These are phyloP conservation scores for Amborella trichopoda DNA, from an alignment of 164 flowering plant genomes.

Conservation along the genomic window DNA sequence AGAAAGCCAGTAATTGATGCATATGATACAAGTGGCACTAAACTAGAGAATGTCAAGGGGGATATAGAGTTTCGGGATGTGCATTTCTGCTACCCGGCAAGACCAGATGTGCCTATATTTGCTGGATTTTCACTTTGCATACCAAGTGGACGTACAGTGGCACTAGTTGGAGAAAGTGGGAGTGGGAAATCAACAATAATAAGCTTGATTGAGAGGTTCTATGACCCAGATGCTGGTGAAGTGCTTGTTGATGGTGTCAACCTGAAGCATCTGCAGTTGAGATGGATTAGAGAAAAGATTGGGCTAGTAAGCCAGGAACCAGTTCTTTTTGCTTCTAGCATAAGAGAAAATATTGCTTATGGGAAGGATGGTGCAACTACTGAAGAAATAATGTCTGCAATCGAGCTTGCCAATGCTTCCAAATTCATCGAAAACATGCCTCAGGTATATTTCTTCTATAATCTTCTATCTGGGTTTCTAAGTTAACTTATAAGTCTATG, in stretches of 20 bases:
- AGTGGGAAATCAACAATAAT: constrained; percentile 85
- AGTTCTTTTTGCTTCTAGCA: constrained; percentile 40
- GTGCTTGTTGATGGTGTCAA: constrained; percentile 60
- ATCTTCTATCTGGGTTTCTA: neutral
- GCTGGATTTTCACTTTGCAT: constrained; percentile 40
- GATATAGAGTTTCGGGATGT: constrained; percentile 69
- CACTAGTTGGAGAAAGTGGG: constrained; percentile 79
- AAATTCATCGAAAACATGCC: constrained; percentile 61
- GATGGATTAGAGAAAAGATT: constrained; percentile 49
- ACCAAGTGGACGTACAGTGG: constrained; percentile 54
- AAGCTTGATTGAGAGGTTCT: constrained; percentile 62
- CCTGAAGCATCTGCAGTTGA: constrained; percentile 37
- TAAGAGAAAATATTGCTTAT: constrained; percentile 55
- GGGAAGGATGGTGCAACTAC: constrained; percentile 55
- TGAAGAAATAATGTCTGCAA: constrained; percentile 42
- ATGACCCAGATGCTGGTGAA: constrained; percentile 69
- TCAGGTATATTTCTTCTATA: constrained; percentile 16
- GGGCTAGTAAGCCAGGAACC: constrained; percentile 80
- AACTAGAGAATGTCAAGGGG: constrained; percentile 49
- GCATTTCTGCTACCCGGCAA: constrained; percentile 59
- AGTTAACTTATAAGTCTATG: no score
- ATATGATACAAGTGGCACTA: constrained; percentile 26
- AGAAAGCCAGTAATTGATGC: constrained; percentile 50
- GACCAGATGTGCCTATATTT: constrained; percentile 68
- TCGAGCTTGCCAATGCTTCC: constrained; percentile 65